phyloP scores from a whole-genome alignment of 2,329 filamentous ascomycete species.

The Fusarium staphyleae region DNA sequence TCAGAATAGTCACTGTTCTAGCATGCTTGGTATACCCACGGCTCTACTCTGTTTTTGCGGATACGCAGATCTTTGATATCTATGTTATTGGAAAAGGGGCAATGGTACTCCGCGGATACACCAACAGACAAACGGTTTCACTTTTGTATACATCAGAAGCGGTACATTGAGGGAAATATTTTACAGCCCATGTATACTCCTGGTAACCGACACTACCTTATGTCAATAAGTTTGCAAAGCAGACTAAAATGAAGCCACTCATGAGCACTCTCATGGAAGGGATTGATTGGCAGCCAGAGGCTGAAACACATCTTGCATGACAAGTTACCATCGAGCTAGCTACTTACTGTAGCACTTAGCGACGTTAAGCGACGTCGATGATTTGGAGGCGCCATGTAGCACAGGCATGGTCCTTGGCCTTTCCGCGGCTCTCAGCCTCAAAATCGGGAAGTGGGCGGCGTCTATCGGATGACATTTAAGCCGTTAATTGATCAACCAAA shows the following conservation, averaged over 20 bases:
- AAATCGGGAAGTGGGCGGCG: background rate
- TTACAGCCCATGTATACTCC: too few species aligned
- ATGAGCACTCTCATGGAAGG: background rate
- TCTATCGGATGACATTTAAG: background rate
- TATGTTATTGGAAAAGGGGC: background rate
- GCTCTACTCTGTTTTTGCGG: slow-evolving; percentile 20
- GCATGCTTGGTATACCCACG: slow-evolving; percentile 28
- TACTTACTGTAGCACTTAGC: background rate
- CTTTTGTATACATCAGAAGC: slow-evolving; percentile 3
- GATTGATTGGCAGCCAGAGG: background rate
- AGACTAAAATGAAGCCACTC: background rate
- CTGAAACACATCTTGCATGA: slow-evolving; percentile 9
- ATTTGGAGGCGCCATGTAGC: background rate
- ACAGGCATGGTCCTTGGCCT: slow-evolving; percentile 1
- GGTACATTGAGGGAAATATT: background rate
- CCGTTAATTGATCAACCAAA: background rate
- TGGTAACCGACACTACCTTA: too few species aligned
- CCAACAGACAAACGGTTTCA: background rate
- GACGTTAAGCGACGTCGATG: too few species aligned
- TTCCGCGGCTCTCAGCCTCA: slow-evolving; percentile 5
- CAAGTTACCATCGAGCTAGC: background rate
- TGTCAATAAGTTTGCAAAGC: background rate
- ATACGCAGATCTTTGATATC: background rate
- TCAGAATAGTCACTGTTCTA: background rate
- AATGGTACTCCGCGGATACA: slow-evolving; percentile 1